Conservation (phyloP, 1,284 basidiomycete species). For the Trichosporon ovoides region DNA sequence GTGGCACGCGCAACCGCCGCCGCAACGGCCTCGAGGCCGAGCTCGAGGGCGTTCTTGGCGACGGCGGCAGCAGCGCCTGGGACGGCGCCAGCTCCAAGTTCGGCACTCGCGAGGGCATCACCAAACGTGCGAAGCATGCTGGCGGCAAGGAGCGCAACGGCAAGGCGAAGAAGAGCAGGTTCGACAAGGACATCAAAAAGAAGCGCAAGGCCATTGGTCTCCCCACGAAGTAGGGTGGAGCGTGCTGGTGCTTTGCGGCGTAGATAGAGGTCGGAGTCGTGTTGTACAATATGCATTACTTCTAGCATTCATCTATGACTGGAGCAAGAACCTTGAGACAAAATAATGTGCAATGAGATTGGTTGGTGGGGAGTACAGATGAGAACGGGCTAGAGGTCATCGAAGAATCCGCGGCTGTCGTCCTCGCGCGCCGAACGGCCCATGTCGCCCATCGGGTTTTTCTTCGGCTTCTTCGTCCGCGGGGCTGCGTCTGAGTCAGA, state of each 20-base stretch:
- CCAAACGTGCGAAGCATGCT: slow-evolving; percentile 46
- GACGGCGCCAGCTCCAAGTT: slow-evolving; percentile 53
- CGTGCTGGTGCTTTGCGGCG: background rate
- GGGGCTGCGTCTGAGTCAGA: slow-evolving; percentile 14
- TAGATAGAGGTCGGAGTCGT: background rate
- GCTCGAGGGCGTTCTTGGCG: slow-evolving; percentile 70
- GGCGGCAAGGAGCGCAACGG: slow-evolving; percentile 23
- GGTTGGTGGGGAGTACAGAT: background rate
- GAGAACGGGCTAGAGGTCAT: slow-evolving; percentile 52
- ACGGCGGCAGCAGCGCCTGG: slow-evolving; percentile 50
- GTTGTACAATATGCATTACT: slow-evolving; percentile 10
- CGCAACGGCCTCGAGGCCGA: slow-evolving; percentile 77
- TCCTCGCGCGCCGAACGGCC: slow-evolving; percentile 40
- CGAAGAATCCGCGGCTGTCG: slow-evolving; percentile 63
- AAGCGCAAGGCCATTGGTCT: slow-evolving; percentile 21
- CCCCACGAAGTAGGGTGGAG: slow-evolving; percentile 11
- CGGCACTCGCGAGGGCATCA: slow-evolving; percentile 60
- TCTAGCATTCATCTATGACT: slow-evolving; percentile 5
- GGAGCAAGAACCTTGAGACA: background rate
- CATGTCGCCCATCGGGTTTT: slow-evolving; percentile 38
- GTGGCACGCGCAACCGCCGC: slow-evolving; percentile 53
- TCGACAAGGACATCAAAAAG: slow-evolving; percentile 64
- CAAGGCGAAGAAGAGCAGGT: slow-evolving; percentile 64
- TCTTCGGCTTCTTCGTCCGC: slow-evolving; percentile 32
- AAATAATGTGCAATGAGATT: background rate